Percentiles rank a stretch among this genome's conserved stretches.
phyloP scores from a whole-genome alignment of 257 asterid species.

The Solanum chiquidenum region DNA sequence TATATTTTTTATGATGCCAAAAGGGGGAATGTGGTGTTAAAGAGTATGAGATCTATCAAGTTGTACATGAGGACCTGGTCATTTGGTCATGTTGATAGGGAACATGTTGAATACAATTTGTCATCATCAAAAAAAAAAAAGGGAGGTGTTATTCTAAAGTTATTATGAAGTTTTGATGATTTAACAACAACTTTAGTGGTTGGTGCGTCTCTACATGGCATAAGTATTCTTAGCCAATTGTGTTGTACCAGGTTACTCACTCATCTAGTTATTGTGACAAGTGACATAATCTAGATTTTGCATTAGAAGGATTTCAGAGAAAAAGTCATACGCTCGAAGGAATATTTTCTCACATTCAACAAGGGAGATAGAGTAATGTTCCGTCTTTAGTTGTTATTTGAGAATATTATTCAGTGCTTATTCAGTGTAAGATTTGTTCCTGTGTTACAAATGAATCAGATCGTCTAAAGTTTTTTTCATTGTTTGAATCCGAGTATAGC shows the following conservation, averaged over 20 bases:
- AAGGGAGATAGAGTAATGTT: not conserved
- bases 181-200: too few species aligned
- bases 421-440: not conserved
- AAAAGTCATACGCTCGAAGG: not conserved
- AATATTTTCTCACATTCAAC: not conserved
- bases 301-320: not conserved
- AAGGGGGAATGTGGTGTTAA: not conserved
- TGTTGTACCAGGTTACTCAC: not conserved
- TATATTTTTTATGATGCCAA: not conserved
- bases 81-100: not conserved
- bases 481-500: not conserved
- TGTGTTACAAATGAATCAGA: not conserved
- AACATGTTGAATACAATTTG: not conserved
- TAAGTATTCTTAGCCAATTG: not conserved
- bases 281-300: not conserved
- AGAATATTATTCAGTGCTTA: not conserved
- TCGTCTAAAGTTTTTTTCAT: not conserved
- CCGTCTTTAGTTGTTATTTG: not conserved
- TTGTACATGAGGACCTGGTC: not conserved
- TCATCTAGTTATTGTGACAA: not conserved
- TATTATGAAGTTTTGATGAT: too few species aligned
- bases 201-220: not conserved
- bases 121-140: not conserved
- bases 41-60: not conserved
- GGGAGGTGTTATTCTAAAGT: too few species aligned